Conservation (phyloP, 2,329 filamentous ascomycete species). For the Fusarium sublunatum region DNA sequence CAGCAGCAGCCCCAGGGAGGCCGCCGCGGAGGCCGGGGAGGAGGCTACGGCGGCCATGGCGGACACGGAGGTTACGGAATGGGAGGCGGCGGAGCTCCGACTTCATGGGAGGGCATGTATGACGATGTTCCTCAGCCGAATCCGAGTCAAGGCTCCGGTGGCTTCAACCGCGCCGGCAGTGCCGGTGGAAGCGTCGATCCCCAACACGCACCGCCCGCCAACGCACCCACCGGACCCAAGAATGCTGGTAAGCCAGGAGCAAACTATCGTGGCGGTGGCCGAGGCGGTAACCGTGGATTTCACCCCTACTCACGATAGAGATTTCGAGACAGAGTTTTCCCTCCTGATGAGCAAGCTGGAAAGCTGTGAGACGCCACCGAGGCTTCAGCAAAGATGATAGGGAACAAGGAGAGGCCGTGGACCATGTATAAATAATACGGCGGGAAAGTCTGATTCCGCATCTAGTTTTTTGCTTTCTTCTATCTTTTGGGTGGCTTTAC, state of each 20-base stretch:
- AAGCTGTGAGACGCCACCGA: conserved; percentile 4
- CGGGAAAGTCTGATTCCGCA: conserved; percentile 5
- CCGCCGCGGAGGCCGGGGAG: conserved; percentile 48
- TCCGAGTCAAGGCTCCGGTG: conserved; percentile 58
- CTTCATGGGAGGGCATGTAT: conserved; percentile 98
- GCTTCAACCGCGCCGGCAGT: conserved; percentile 57
- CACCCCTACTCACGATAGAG: conserved; percentile 74
- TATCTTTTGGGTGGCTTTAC: conserved; percentile 13
- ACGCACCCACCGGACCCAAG: conserved; percentile 91
- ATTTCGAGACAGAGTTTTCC: conserved; percentile 6
- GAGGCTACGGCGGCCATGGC: conserved; percentile 45
- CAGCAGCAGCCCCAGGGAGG: conserved; percentile 59
- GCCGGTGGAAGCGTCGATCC: conserved; percentile 57
- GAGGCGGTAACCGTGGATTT: conserved; percentile 78
- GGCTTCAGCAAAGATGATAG: conserved; percentile 13
- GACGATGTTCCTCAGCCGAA: conserved; percentile 91
- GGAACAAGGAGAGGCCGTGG: background rate
- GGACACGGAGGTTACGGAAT: conserved; percentile 51
- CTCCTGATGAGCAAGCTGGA: conserved; percentile 5
- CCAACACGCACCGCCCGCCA: conserved; percentile 62
- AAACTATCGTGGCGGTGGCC: conserved; percentile 91
- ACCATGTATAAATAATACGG: conserved; percentile 23
- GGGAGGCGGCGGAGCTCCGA: conserved; percentile 69
- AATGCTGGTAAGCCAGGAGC: conserved; percentile 92
- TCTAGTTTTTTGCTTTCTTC: conserved; percentile 12